These are phyloP conservation scores for Monotropa hypopitys DNA, from an alignment of 179 eudicot genomes.

Conservation along the genomic window DNA sequence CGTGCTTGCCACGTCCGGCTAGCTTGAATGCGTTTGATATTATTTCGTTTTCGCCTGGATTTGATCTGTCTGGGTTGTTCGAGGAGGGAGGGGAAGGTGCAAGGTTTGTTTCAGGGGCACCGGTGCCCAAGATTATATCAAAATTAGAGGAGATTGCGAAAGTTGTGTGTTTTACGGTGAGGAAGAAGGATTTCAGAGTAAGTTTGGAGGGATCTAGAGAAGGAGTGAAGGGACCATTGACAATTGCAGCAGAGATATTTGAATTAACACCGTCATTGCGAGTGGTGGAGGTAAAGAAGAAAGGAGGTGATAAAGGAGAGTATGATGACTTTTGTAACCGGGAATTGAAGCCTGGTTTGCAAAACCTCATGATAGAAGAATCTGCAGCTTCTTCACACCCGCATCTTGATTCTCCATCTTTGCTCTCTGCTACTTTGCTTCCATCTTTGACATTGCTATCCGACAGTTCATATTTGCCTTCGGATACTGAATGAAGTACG, in stretches of 20 bases:
- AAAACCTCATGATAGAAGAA: conserved; percentile 26
- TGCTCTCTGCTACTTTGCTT: background rate
- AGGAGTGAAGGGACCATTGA: conserved; percentile 62
- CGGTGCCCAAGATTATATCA: conserved; percentile 47
- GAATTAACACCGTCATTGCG: conserved; percentile 62
- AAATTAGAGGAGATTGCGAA: conserved; percentile 82
- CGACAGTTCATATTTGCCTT: conserved; percentile 25
- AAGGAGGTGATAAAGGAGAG: conserved; percentile 61
- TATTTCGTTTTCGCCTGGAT: conserved; percentile 52
- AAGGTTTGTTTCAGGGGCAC: conserved; percentile 52
- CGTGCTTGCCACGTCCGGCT: conserved; percentile 48
- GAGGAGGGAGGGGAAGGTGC: conserved; percentile 51
- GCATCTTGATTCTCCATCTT: conserved; percentile 4
- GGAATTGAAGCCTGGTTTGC: conserved; percentile 55
- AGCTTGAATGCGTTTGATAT: conserved; percentile 70
- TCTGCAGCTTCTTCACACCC: conserved; percentile 3
- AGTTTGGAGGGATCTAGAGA: conserved; percentile 62
- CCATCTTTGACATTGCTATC: background rate
- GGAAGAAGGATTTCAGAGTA: conserved; percentile 67
- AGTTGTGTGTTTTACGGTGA: conserved; percentile 50
- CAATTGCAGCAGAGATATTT: conserved; percentile 70
- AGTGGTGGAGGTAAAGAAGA: conserved; percentile 70
- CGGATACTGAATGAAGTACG: conserved; percentile 30
- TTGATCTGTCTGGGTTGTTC: conserved; percentile 57
- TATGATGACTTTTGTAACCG: conserved; percentile 57